phyloP scores from a whole-genome alignment of 1,284 basidiomycete genomes.

The Ganoderma sp. region DNA sequence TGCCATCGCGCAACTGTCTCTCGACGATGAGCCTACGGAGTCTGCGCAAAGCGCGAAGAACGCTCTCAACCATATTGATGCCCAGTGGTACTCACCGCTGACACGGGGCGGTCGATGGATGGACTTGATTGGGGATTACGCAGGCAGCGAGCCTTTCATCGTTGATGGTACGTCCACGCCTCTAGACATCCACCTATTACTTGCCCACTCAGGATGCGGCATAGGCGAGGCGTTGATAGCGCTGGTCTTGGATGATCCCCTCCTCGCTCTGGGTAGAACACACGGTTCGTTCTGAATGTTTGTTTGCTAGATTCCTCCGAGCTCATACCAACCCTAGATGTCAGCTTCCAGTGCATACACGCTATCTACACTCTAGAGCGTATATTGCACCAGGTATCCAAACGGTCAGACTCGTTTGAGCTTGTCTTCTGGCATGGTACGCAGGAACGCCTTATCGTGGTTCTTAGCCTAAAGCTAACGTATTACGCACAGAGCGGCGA shows the following conservation, averaged over 20 bases:
- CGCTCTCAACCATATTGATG: constrained; percentile 38
- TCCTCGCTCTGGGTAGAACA: constrained; percentile 57
- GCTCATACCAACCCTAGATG: constrained; percentile 44
- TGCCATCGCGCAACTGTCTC: constrained; percentile 21
- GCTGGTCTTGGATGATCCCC: constrained; percentile 59
- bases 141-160: constrained; percentile 68
- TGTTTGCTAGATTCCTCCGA: not conserved
- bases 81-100: constrained; percentile 37
- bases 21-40: constrained; percentile 14
- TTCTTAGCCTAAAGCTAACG: not conserved
- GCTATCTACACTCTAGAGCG: constrained; percentile 61
- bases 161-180: constrained; percentile 57
- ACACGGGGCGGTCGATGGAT: constrained; percentile 57
- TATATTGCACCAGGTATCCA: constrained; percentile 53
- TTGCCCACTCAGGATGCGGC: not conserved
- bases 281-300: constrained; percentile 43
- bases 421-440: constrained; percentile 67
- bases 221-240: constrained; percentile 69
- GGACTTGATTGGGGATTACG: constrained; percentile 75
- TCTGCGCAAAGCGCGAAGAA: constrained; percentile 19
- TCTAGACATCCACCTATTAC: not conserved
- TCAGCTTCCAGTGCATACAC: constrained; percentile 67
- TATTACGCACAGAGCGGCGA: constrained; percentile 43
- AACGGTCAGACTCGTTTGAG: constrained; percentile 62
- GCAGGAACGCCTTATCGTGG: constrained; percentile 18